Percentiles rank a stretch among this genome's conserved stretches.
Conservation (phyloP, 2,329 filamentous ascomycete species). For the Talaromyces sp. region DNA sequence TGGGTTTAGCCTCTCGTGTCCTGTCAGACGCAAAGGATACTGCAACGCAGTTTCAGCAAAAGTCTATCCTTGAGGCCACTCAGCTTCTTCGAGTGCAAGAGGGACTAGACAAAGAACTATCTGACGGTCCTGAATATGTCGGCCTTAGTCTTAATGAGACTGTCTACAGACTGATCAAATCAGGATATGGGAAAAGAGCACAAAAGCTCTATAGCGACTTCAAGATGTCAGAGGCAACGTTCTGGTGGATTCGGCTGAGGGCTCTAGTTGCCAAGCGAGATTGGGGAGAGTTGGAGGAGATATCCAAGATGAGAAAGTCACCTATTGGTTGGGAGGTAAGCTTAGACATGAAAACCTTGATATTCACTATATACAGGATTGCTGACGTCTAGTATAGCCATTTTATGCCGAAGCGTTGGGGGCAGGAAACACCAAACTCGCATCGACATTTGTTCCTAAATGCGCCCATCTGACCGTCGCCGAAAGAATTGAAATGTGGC, state of each 20-base stretch:
- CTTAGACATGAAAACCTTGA: conserved; percentile 17
- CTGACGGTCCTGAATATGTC: conserved; percentile 57
- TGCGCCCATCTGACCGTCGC: conserved; percentile 65
- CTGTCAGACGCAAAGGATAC: conserved; percentile 79
- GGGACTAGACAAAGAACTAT: conserved; percentile 75
- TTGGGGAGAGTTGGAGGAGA: conserved; percentile 88
- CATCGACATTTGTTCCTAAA: conserved; percentile 79
- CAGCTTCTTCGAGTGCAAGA: conserved; percentile 82
- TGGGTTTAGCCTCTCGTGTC: conserved; percentile 78
- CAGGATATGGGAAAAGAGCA: conserved; percentile 77
- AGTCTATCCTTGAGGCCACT: conserved; percentile 71
- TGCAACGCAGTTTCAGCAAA: conserved; percentile 59
- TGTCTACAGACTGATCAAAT: conserved; percentile 76
- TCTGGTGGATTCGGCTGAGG: conserved; percentile 79
- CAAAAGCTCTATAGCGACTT: conserved; percentile 88
- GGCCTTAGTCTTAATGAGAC: conserved; percentile 89
- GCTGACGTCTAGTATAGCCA: conserved; percentile 52
- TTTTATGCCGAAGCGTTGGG: conserved; percentile 87
- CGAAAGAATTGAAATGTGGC: conserved; percentile 83
- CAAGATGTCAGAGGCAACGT: conserved; percentile 83
- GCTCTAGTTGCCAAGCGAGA: conserved; percentile 85
- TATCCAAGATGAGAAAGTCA: conserved; percentile 67
- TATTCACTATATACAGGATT: conserved; percentile 14
- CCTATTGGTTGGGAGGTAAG: conserved; percentile 94
- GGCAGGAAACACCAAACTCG: conserved; percentile 84